These are phyloP conservation scores for Kluyveromyces wickerhamii DNA, from an alignment of 805 yeast species.

Conservation along the genomic window DNA sequence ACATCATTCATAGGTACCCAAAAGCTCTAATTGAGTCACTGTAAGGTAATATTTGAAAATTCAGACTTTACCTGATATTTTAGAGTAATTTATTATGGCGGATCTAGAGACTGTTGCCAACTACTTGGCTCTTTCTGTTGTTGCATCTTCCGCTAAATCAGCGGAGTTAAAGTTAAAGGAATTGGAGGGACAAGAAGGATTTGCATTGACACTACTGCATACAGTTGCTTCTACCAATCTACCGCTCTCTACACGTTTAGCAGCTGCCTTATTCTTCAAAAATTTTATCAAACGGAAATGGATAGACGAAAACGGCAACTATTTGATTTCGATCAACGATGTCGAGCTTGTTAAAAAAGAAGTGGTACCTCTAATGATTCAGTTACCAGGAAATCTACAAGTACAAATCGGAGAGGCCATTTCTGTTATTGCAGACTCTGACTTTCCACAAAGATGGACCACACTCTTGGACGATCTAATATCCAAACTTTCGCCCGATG, in stretches of 20 bases:
- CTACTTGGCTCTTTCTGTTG: slow-evolving; percentile 54
- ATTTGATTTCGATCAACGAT: slow-evolving; percentile 53
- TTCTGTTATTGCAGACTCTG: slow-evolving; percentile 88
- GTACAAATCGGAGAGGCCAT: slow-evolving; percentile 94
- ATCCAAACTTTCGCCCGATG: slow-evolving; percentile 50
- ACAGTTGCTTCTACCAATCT: slow-evolving; percentile 59
- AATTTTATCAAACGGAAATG: slow-evolving; percentile 78
- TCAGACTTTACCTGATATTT: no score
- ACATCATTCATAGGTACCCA: not conserved
- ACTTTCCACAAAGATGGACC: slow-evolving; percentile 89
- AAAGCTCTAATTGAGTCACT: not conserved
- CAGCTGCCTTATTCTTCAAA: slow-evolving; percentile 86
- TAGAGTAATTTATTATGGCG: slow-evolving; percentile 25
- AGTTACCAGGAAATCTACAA: slow-evolving; percentile 70
- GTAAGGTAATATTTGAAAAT: not conserved
- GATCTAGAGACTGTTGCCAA: slow-evolving; percentile 47
- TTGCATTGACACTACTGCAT: slow-evolving; percentile 66
- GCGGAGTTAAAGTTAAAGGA: slow-evolving; percentile 59
- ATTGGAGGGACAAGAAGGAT: slow-evolving; percentile 63
- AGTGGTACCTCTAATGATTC: slow-evolving; percentile 79
- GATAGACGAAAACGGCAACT: slow-evolving; percentile 84
- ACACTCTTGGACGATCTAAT: slow-evolving; percentile 68
- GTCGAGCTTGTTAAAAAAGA: slow-evolving; percentile 63
- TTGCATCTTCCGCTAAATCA: slow-evolving; percentile 53
- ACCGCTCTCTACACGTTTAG: slow-evolving; percentile 56